These are phyloP conservation scores for Polytolypa hystricis DNA, from an alignment of 2,329 filamentous ascomycete species.

Conservation along the genomic window DNA sequence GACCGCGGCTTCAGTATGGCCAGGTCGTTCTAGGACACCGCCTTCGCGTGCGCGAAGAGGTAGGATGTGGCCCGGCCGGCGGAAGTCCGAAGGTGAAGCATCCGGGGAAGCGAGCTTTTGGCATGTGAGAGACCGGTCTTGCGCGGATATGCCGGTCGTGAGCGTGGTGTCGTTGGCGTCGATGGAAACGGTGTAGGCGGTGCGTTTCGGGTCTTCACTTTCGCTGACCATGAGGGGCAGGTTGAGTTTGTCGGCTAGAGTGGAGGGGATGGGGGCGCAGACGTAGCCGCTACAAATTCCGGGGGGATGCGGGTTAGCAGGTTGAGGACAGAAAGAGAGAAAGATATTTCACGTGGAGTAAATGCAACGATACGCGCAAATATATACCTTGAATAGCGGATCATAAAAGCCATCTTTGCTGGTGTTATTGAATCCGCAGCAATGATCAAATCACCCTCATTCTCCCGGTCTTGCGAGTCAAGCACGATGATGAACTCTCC, in stretches of 20 bases:
- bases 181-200: conserved; percentile 85
- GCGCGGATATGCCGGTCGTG: conserved; percentile 81
- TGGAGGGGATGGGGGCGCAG: conserved; percentile 69
- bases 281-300: conserved; percentile 58
- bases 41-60: conserved; percentile 69
- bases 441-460: conserved; percentile 97
- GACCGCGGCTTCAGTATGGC: conserved; percentile 88
- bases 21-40: conserved; percentile 65
- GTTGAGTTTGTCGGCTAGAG: conserved; percentile 57
- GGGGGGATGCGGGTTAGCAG: background rate
- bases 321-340: background rate
- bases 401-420: conserved; percentile 89
- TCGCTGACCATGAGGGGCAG: conserved; percentile 89
- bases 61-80: conserved; percentile 81
- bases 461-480: conserved; percentile 84
- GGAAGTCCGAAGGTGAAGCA: conserved; percentile 51
- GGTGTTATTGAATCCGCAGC: conserved; percentile 74
- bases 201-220: conserved; percentile 68
- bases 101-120: conserved; percentile 59
- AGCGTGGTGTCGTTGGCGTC: conserved; percentile 64
- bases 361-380: background rate
- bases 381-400: conserved; percentile 62
- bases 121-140: conserved; percentile 75
- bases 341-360: background rate
- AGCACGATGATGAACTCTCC: conserved; percentile 94